Conservation (phyloP, 768 basidiomycete genomes). For the Scleroderma bovista region DNA sequence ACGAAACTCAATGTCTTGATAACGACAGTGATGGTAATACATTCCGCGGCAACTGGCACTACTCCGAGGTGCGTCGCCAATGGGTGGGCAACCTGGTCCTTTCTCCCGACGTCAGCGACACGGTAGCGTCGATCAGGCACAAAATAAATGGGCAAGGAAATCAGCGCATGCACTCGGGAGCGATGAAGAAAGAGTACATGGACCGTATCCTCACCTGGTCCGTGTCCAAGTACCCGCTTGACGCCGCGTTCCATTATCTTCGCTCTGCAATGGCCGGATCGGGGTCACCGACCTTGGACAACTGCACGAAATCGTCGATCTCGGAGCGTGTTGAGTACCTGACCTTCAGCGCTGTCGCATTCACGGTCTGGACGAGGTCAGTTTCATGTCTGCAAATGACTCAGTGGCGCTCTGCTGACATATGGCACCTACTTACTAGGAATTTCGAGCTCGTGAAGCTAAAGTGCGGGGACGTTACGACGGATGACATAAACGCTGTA, state of each 20-base stretch:
- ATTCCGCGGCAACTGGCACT: constrained; percentile 23
- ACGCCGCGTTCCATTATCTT: background rate
- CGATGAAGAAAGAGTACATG: constrained; percentile 11
- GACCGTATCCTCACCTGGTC: background rate
- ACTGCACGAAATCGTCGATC: background rate
- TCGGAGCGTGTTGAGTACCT: background rate
- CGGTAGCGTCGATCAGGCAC: constrained; percentile 23
- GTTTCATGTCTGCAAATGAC: too few relatives aligned
- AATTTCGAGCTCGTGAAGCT: constrained; percentile 29
- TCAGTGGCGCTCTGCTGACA: too few relatives aligned
- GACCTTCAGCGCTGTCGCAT: background rate
- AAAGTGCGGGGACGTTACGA: constrained; percentile 13
- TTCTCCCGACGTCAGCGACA: constrained; percentile 14
- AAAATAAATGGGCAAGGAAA: constrained; percentile 14
- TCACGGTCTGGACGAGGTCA: constrained; percentile 2
- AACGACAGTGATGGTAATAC: constrained; percentile 13
- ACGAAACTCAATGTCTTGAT: background rate
- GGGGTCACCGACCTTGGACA: background rate
- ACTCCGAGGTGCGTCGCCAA: constrained; percentile 14
- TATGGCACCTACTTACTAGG: constrained; percentile 14
- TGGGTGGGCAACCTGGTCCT: constrained; percentile 28
- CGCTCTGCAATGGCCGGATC: background rate
- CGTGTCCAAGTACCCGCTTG: background rate
- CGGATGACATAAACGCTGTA: background rate
- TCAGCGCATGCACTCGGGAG: constrained; percentile 21